These are phyloP conservation scores for Pseudogymnoascus sp. DNA, from an alignment of 2,329 filamentous ascomycete genomes.

Conservation along the genomic window DNA sequence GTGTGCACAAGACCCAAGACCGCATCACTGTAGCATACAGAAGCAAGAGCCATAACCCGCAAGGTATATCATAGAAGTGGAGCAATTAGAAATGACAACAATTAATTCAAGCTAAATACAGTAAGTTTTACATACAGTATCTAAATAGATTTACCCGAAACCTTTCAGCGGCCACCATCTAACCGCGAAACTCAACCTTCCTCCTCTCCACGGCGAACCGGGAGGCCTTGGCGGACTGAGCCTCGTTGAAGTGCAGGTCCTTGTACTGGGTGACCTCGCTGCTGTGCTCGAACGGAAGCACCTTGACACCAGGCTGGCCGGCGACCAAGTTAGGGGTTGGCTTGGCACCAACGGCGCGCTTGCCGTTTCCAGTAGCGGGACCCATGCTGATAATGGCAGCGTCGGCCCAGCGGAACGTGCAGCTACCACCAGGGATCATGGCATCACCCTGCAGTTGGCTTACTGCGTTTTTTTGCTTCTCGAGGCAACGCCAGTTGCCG, in stretches of 20 bases:
- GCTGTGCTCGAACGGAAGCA: not conserved
- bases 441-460: constrained; percentile 9
- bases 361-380: constrained; percentile 3
- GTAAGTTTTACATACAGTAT: not conserved
- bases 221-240: not conserved
- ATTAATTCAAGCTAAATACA: not conserved
- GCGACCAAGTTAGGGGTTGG: not conserved
- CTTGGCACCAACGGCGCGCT: not conserved
- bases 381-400: constrained; percentile 10
- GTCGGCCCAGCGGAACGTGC: constrained; percentile 10
- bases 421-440: constrained; percentile 9
- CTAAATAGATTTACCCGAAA: not conserved
- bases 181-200: not conserved
- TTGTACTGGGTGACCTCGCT: not conserved
- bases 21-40: not conserved
- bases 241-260: not conserved
- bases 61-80: not conserved
- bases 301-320: not conserved
- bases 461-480: constrained; percentile 13
- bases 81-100: not conserved
- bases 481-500: constrained; percentile 11
- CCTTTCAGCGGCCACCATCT: not conserved
- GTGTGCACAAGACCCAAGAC: not conserved
- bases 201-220: not conserved
- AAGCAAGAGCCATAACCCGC: not conserved